A percentile compares a stretch with the other conserved stretches of the same genome.
Evolutionary conservation across 768 basidiomycete species (phyloP).

Genomic region (Leccinellum luteum): DNA sequence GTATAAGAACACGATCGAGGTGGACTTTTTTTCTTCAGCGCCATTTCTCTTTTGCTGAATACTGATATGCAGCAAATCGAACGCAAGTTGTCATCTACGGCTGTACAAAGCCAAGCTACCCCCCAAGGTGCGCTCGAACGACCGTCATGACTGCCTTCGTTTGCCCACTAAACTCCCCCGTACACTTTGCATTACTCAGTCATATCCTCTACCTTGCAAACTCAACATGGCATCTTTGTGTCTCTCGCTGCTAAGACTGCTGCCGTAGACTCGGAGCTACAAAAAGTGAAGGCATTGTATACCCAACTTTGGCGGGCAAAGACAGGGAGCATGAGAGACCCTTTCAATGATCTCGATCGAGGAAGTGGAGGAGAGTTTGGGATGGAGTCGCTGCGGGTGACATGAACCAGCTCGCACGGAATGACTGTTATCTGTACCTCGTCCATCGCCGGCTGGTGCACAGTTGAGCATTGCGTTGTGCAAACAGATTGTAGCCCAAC

Average conservation of each 20-base stretch:
- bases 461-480: not conserved
- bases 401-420: conserved; percentile 9
- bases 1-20: conserved; percentile 83
- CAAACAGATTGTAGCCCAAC: not conserved
- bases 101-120: conserved; percentile 60
- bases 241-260: conserved; percentile 77
- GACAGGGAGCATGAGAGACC: conserved; percentile 81
- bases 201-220: conserved; percentile 73
- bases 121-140: conserved; percentile 58
- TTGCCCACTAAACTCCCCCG: not conserved
- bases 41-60: not conserved
- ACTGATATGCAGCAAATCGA: conserved; percentile 53
- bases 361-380: conserved; percentile 44
- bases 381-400: conserved; percentile 31
- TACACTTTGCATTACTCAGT: conserved; percentile 37
- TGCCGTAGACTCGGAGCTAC: conserved; percentile 66
- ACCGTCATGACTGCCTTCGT: not conserved
- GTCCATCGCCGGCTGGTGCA: not conserved
- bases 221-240: conserved; percentile 76
- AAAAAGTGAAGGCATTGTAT: conserved; percentile 72
- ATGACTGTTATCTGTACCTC: not conserved
- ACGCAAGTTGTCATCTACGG: conserved; percentile 69
- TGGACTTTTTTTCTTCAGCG: conserved; percentile 23
- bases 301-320: conserved; percentile 76
- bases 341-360: conserved; percentile 59